These are phyloP conservation scores for Penicillium verhagenii DNA, from an alignment of 495 filamentous ascomycete genomes.

Conservation along the genomic window DNA sequence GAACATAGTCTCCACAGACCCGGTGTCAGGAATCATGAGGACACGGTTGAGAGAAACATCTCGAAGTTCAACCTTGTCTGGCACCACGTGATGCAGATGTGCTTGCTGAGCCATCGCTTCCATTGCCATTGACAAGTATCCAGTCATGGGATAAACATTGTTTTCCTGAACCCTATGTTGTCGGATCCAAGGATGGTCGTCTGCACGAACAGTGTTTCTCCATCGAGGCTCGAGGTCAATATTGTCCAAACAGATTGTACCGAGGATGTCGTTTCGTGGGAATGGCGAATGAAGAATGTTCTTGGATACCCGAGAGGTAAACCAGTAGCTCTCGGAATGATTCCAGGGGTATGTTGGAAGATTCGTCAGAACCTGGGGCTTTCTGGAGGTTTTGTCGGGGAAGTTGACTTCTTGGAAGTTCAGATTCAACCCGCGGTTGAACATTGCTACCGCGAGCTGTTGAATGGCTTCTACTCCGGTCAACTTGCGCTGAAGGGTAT, in stretches of 20 bases:
- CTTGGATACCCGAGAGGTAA: conserved; percentile 21
- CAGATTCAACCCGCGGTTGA: conserved; percentile 19
- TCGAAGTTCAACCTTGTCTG: conserved; percentile 27
- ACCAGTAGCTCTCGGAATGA: conserved; percentile 34
- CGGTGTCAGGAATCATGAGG: conserved; percentile 37
- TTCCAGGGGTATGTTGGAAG: conserved; percentile 40
- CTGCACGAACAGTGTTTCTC: conserved; percentile 30
- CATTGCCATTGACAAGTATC: conserved; percentile 50
- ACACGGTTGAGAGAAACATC: conserved; percentile 40
- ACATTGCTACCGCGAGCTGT: conserved; percentile 23
- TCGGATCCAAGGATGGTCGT: conserved; percentile 35
- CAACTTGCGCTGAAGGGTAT: conserved; percentile 24
- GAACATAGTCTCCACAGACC: conserved; percentile 33
- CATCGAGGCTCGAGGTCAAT: conserved; percentile 30
- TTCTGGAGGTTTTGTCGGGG: conserved; percentile 9
- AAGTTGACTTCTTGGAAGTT: conserved; percentile 28
- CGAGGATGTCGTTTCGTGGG: conserved; percentile 30
- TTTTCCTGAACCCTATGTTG: conserved; percentile 47
- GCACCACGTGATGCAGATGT: conserved; percentile 23
- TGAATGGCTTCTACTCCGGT: conserved; percentile 25
- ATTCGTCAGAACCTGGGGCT: conserved; percentile 25
- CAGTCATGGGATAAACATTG: conserved; percentile 51
- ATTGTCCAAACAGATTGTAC: conserved; percentile 22
- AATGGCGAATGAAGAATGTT: conserved; percentile 25
- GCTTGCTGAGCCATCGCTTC: conserved; percentile 49